Evolutionary conservation across 1,284 basidiomycete genomes (phyloP).

Genomic region (Heimioporus retisporus): DNA sequence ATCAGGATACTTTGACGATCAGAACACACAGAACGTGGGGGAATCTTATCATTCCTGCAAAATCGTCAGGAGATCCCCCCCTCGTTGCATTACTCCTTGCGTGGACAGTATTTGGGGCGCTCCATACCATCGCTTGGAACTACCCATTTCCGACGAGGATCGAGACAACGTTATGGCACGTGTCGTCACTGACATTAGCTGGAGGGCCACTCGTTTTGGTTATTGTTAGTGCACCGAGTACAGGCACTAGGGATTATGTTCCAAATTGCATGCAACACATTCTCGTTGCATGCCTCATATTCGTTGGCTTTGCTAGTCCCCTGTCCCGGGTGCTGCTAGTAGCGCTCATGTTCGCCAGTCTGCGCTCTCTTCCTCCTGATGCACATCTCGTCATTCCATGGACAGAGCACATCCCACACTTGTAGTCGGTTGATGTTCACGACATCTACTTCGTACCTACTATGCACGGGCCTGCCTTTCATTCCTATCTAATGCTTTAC

Average conservation of each 20-base stretch:
- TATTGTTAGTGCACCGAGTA: too few relatives aligned
- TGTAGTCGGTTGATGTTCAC: neutral
- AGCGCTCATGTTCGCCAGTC: slow-evolving; percentile 7
- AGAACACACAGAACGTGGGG: neutral
- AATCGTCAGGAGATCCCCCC: too few relatives aligned
- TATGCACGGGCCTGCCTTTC: too few relatives aligned
- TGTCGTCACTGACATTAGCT: slow-evolving; percentile 1
- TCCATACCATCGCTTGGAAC: slow-evolving; percentile 8
- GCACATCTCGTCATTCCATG: slow-evolving; percentile 3
- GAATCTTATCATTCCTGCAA: neutral
- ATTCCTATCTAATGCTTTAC: too few relatives aligned
- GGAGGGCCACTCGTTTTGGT: neutral
- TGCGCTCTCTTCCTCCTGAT: slow-evolving; percentile 10
- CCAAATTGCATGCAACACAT: neutral
- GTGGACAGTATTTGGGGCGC: slow-evolving; percentile 8
- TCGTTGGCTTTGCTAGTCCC: neutral
- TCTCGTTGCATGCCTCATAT: neutral
- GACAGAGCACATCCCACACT: slow-evolving; percentile 6
- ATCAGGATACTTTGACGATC: neutral
- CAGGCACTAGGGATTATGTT: too few relatives aligned
- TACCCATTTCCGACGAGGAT: neutral
- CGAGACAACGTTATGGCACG: slow-evolving; percentile 6
- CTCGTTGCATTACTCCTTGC: neutral
- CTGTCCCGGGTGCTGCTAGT: neutral
- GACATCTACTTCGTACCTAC: neutral